Percentiles rank a stretch among this genome's conserved stretches.
Evolutionary conservation across 495 filamentous ascomycete species (phyloP).

Genomic region (Pyronema omphalodes): DNA sequence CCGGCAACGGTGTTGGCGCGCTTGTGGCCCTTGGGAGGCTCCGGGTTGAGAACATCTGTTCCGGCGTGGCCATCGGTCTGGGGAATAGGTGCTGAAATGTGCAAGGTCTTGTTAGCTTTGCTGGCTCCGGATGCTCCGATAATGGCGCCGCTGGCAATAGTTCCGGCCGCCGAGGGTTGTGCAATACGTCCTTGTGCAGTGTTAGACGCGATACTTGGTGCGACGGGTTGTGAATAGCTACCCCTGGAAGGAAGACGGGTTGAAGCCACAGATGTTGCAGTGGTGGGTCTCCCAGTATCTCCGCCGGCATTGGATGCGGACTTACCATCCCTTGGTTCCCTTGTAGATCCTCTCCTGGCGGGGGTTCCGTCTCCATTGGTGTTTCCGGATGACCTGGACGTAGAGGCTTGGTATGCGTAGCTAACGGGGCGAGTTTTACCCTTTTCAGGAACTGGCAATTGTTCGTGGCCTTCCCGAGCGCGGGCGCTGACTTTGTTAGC

Average conservation of each 20-base stretch:
- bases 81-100: constrained; percentile 51
- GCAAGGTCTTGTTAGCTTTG: constrained; percentile 50
- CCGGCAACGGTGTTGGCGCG: constrained; percentile 77
- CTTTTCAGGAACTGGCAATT: constrained; percentile 21
- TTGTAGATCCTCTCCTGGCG: constrained; percentile 9
- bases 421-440: constrained; percentile 32
- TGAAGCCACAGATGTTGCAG: constrained; percentile 60
- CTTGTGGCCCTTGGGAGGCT: constrained; percentile 53
- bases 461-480: constrained; percentile 32
- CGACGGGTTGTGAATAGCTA: constrained; percentile 77
- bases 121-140: constrained; percentile 6
- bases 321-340: constrained; percentile 27
- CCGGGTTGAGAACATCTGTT: constrained; percentile 27
- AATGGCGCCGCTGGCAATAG: too few species aligned
- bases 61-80: constrained; percentile 32
- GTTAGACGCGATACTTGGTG: constrained; percentile 70
- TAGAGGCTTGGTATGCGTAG: constrained; percentile 29
- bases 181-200: constrained; percentile 83
- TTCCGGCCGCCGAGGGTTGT: constrained; percentile 36
- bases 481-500: background rate
- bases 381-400: constrained; percentile 2
- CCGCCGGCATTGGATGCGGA: constrained; percentile 9
- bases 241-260: constrained; percentile 54
- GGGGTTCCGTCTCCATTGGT: constrained; percentile 28
- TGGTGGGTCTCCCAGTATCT: constrained; percentile 47